phyloP scores from a whole-genome alignment of 108 stramenopile genomes.

The Fistulifera solaris region DNA sequence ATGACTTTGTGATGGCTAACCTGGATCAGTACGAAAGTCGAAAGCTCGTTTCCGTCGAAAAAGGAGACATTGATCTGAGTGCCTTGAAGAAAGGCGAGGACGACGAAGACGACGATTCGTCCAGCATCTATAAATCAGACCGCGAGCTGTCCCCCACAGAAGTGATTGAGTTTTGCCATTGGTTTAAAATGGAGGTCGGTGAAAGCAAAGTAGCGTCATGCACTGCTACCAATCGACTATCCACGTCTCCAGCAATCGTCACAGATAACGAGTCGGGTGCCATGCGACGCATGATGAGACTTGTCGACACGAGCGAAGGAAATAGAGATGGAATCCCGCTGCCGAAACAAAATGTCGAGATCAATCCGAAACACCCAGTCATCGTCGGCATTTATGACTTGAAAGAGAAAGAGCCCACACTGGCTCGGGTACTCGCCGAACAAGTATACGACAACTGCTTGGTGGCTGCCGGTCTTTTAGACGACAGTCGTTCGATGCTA shows the following conservation, averaged over 20 bases:
- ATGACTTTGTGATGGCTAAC: slow-evolving; percentile 98
- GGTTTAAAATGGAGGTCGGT: slow-evolving; percentile 61
- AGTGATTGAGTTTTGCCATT: slow-evolving; percentile 78
- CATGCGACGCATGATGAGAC: slow-evolving; percentile 94
- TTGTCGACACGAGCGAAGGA: slow-evolving; percentile 88
- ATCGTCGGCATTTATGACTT: slow-evolving; percentile 67
- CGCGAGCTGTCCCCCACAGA: slow-evolving; percentile 45
- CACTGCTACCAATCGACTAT: slow-evolving; percentile 72
- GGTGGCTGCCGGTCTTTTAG: slow-evolving; percentile 92
- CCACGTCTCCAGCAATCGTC: slow-evolving; percentile 91
- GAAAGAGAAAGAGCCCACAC: slow-evolving; percentile 48
- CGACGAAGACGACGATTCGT: slow-evolving; percentile 5
- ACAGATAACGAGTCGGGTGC: slow-evolving; percentile 96
- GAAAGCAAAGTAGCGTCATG: slow-evolving; percentile 73
- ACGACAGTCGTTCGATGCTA: slow-evolving; percentile 92
- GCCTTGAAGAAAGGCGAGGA: slow-evolving; percentile 32
- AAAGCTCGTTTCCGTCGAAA: slow-evolving; percentile 82
- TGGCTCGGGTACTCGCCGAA: slow-evolving; percentile 79
- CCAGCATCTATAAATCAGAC: not conserved
- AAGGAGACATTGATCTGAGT: slow-evolving; percentile 57
- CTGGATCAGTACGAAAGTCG: slow-evolving; percentile 83
- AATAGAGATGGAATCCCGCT: slow-evolving; percentile 60
- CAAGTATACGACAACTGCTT: slow-evolving; percentile 97
- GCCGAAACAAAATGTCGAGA: slow-evolving; percentile 91
- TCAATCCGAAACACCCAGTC: slow-evolving; percentile 95